Percentiles rank a stretch among this genome's conserved stretches.
Evolutionary conservation across 345 rosid species (phyloP).

Genomic region (Cochlearia excelsa): DNA sequence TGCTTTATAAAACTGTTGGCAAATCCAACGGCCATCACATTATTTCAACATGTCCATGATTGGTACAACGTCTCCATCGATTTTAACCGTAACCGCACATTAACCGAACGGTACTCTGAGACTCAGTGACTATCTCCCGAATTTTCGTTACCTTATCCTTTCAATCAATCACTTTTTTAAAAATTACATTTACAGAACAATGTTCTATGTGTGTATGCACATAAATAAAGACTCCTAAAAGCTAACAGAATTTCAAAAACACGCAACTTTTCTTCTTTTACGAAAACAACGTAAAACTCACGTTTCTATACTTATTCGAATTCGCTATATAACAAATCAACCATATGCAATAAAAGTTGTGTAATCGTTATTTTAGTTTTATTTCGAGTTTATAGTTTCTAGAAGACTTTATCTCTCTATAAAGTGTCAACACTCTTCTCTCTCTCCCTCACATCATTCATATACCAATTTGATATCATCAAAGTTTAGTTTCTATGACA

Average conservation of each 20-base stretch:
- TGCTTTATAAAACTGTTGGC: neutral
- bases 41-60: conserved; percentile 2
- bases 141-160: neutral
- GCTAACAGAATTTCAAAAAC: conserved; percentile 15
- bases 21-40: conserved; percentile 18
- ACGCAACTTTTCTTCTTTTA: neutral
- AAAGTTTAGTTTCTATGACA: neutral
- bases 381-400: conserved; percentile 25
- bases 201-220: neutral
- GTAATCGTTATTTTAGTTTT: neutral
- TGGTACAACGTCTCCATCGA: conserved; percentile 21
- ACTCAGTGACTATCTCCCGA: neutral
- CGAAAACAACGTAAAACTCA: neutral
- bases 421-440: conserved; percentile 35
- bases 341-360: neutral
- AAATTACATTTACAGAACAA: neutral
- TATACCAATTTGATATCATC: neutral
- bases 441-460: conserved; percentile 18
- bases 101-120: conserved; percentile 10
- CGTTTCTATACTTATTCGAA: conserved; percentile 2
- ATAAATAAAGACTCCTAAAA: neutral
- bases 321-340: neutral
- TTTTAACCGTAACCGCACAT: neutral
- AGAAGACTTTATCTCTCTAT: conserved; percentile 27
- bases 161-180: neutral